These are phyloP conservation scores for Raphanus raphanistrum DNA, from an alignment of 345 rosid genomes.

Conservation along the genomic window DNA sequence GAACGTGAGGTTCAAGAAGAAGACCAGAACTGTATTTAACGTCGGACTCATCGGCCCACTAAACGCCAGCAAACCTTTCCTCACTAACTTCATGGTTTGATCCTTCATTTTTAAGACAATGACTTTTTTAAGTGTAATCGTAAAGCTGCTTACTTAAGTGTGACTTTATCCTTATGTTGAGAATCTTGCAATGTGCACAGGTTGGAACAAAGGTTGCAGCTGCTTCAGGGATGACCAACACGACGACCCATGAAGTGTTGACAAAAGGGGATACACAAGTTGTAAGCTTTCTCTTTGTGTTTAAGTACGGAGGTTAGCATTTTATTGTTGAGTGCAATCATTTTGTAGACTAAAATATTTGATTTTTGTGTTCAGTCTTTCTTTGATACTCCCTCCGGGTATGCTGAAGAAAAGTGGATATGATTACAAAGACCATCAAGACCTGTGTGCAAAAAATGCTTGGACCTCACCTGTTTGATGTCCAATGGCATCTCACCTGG, in stretches of 20 bases:
- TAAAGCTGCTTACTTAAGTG: too few species aligned
- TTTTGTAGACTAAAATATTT: not conserved
- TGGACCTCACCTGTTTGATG: constrained; percentile 87
- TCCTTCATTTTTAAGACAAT: too few species aligned
- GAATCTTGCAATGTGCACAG: constrained; percentile 38
- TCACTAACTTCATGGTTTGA: constrained; percentile 76
- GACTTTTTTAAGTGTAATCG: too few species aligned
- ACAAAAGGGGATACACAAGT: constrained; percentile 79
- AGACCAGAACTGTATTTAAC: constrained; percentile 82
- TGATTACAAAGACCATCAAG: constrained; percentile 74
- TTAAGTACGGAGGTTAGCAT: not conserved
- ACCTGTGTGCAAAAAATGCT: constrained; percentile 75
- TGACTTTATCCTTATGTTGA: too few species aligned
- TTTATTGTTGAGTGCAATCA: not conserved
- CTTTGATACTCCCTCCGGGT: constrained; percentile 97
- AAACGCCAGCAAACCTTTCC: constrained; percentile 89
- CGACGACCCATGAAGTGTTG: constrained; percentile 93
- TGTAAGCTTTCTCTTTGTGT: constrained; percentile 46
- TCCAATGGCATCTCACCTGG: constrained; percentile 79
- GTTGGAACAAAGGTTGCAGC: constrained; percentile 95
- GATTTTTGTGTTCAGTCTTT: constrained; percentile 55
- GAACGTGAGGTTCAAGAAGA: constrained; percentile 76
- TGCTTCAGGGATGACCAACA: constrained; percentile 91
- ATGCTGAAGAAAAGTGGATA: constrained; percentile 61
- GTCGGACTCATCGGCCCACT: constrained; percentile 95